phyloP scores from a whole-genome alignment of 2,329 filamentous ascomycete species.

The Alternaria brassicicola region DNA sequence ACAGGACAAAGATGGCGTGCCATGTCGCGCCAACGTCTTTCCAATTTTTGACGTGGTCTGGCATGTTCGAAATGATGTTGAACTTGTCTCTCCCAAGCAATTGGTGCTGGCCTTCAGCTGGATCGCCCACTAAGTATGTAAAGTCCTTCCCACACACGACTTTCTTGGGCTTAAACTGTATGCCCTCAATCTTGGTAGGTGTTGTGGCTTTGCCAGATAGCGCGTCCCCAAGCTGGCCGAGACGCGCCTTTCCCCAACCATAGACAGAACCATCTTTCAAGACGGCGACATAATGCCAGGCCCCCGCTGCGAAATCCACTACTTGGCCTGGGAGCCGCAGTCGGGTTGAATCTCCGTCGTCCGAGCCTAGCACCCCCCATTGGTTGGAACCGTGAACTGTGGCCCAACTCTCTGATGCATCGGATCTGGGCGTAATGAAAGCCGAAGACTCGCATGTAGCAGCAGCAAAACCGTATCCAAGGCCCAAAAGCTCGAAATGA shows the following conservation, averaged over 20 bases:
- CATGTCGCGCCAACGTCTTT: slow-evolving; percentile 77
- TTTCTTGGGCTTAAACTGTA: slow-evolving; percentile 66
- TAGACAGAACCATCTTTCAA: slow-evolving; percentile 77
- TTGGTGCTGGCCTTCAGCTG: slow-evolving; percentile 63
- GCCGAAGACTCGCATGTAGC: slow-evolving; percentile 39
- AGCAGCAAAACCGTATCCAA: slow-evolving; percentile 13
- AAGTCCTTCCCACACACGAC: slow-evolving; percentile 86
- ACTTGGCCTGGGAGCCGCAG: slow-evolving; percentile 46
- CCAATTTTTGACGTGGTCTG: slow-evolving; percentile 63
- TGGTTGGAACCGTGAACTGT: slow-evolving; percentile 24
- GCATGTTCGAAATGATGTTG: slow-evolving; percentile 65
- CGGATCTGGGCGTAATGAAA: slow-evolving; percentile 13
- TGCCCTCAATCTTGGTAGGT: slow-evolving; percentile 40
- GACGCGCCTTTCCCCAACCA: slow-evolving; percentile 87
- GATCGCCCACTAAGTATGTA: slow-evolving; percentile 69
- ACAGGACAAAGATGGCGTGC: slow-evolving; percentile 78
- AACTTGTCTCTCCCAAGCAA: slow-evolving; percentile 80
- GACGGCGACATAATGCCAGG: slow-evolving; percentile 78
- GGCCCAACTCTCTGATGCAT: slow-evolving; percentile 1
- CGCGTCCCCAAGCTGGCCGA: slow-evolving; percentile 75
- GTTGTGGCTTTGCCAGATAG: slow-evolving; percentile 50
- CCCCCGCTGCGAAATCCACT: slow-evolving; percentile 70
- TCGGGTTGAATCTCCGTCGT: background rate
- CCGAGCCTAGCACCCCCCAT: slow-evolving; percentile 37
- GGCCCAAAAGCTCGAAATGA: slow-evolving; percentile 4